Evolutionary conservation across 257 asterid species (phyloP), one percentile per base, ranked within the genome.

Genomic region (Phtheirospermum japonicum): DNA sequence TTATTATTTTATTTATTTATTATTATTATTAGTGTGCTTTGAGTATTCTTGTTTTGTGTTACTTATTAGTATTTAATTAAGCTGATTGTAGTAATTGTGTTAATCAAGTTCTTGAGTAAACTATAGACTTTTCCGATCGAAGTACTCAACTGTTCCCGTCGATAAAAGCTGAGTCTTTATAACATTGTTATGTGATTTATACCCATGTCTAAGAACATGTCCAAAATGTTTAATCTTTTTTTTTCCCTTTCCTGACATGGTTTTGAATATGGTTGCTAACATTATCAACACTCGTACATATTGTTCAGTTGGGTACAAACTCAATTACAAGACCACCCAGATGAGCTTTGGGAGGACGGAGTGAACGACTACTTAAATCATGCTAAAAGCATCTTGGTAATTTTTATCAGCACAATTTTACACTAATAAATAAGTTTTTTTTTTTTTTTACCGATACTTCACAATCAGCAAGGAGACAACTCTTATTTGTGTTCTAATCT

Each of bases 331-430:
- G 81, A 85, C 77, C 94, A 93, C 69, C 97, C 99, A 30, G 97
- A 93, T 69, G 99, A 89, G 81, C 96, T 93, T 52, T 93, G 99
- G 99, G 96, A 85, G 71, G 99, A 89, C 59, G 99, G 97, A 67
- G 75, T 76, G 48, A 88, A 82, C 75, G 99, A 93, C 74, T 93
- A 93, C 78, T 68, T 87, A 59, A 83, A 72, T 79, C 99, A 93
- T 69, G 80, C 97, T 62, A 80, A 77, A 71, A 72, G 66, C 75
- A 85, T 93, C 75, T 73, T 77, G 97, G 99, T 93, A 79, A 77
- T 48, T 42, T 9, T 13, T 9, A 7, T 49, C 5, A 28, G 39
- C 39, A 14, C 30, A 28, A 1, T 59, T 36, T 59, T 39, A 9
- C 46, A 42, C 18, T 59, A 49, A 26, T 30, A 4, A 40, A 20